Evolutionary conservation across 148 eudicot species (phyloP), one percentile per base, ranked within the genome.

Genomic region (Hydrangea macrophylla): DNA sequence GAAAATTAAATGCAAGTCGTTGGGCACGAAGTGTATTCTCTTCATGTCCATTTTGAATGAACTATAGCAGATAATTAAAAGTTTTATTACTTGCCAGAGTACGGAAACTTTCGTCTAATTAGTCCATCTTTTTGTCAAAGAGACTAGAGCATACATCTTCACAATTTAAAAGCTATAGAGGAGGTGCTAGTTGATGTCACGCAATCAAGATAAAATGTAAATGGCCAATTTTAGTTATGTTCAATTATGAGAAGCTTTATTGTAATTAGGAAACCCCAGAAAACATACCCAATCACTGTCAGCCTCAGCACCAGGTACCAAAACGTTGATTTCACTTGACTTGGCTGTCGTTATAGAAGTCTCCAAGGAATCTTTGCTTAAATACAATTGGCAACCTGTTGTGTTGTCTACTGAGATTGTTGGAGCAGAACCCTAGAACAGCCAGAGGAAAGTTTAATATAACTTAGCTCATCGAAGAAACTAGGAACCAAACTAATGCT

Each of bases 321-420:
- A 74, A 26, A 94, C 97, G 57, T 94, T 94, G 75, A 90, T 73
- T 76, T 94, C 99, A 69, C 97, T 88, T 12, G 99, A 90, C 81
- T 94, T 94, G 58, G 99, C 99, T 9, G 99, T 86, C 15, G 99
- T 94, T 58, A 94, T 85, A 72, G 92, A 84, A 59, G 90, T 73
- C 69, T 74, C 84, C 74, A 94, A 64, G 70, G 99, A 81, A 69
- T 85, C 97, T 78, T 88, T 91, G 91, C 93, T 89, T 78, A 94
- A 71, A 59, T 90, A 94, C 71, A 94, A 70, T 50, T 94, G 99
- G 82, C 99, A 94, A 44, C 99, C 99, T 31, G 89, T 58, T 61
- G 99, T 86, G 57, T 90, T 94, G 78, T 94, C 99, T 72, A 94
- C 83, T 26, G 99, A 94, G 50, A 94, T 90, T 51, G 99, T 88